phyloP scores from a whole-genome alignment of 2,329 filamentous ascomycete species.

The Fusarium heterosporum region DNA sequence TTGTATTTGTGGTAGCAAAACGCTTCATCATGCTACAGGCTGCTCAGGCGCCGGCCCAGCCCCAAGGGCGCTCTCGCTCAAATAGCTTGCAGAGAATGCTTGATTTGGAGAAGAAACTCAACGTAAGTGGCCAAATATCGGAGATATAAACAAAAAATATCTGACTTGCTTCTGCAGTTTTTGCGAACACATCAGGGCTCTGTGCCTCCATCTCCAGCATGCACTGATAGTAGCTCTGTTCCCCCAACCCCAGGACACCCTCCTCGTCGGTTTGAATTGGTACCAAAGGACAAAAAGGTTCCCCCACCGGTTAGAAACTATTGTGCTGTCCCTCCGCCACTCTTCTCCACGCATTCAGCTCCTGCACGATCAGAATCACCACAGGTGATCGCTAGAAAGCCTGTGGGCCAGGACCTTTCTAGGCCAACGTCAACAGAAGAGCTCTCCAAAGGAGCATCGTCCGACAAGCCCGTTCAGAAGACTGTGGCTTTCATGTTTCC shows the following conservation, averaged over 20 bases:
- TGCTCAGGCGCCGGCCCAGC: slow-evolving; percentile 23
- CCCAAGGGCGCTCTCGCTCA: slow-evolving; percentile 46
- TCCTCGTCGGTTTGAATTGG: slow-evolving; percentile 45
- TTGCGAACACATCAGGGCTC: slow-evolving; percentile 35
- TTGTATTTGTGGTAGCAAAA: slow-evolving; percentile 8
- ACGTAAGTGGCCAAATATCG: slow-evolving; percentile 58
- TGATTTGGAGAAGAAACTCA: slow-evolving; percentile 68
- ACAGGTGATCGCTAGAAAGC: slow-evolving; percentile 36
- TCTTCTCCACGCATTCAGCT: slow-evolving; percentile 30
- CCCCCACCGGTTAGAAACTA: slow-evolving; percentile 46
- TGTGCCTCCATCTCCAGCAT: slow-evolving; percentile 34
- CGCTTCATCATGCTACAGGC: slow-evolving; percentile 32
- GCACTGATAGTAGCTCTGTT: slow-evolving; percentile 29
- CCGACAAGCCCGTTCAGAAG: slow-evolving; percentile 46
- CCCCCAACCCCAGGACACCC: slow-evolving; percentile 37
- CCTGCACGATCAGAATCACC: slow-evolving; percentile 28
- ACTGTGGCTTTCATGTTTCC: slow-evolving; percentile 51
- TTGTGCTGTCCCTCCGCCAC: slow-evolving; percentile 35
- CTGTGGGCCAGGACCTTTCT: slow-evolving; percentile 15
- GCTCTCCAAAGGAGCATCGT: slow-evolving; percentile 16
- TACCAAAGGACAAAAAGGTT: slow-evolving; percentile 43
- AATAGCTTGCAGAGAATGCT: slow-evolving; percentile 70
- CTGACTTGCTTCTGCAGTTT: slow-evolving; percentile 29
- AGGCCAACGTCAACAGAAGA: slow-evolving; percentile 21
- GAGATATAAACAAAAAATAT: background rate